Conservation (phyloP, 345 rosid species). For the Ceriops zippeliana region DNA sequence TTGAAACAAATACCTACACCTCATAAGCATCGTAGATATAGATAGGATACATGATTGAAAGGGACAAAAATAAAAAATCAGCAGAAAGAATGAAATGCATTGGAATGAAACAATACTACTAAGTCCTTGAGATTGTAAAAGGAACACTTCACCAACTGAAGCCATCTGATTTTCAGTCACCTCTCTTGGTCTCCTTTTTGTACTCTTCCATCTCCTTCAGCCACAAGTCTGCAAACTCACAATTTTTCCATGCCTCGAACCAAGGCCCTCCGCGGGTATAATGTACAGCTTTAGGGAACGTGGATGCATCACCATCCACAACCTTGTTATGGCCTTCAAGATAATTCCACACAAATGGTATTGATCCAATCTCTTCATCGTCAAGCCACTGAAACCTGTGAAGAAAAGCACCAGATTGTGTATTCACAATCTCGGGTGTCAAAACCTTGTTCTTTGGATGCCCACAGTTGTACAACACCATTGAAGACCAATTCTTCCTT, state of each 20-base stretch:
- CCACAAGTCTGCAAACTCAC: slow-evolving; percentile 95
- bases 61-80: not conserved
- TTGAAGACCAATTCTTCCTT: slow-evolving; percentile 98
- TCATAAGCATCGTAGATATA: not conserved
- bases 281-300: slow-evolving; percentile 78
- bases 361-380: slow-evolving; percentile 78
- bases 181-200: slow-evolving; percentile 12
- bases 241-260: slow-evolving; percentile 92
- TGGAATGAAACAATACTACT: not conserved
- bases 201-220: slow-evolving; percentile 66
- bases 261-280: slow-evolving; percentile 97
- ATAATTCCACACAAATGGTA: slow-evolving; percentile 89
- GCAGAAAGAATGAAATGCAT: slow-evolving; percentile 3
- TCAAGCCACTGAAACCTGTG: slow-evolving; percentile 98
- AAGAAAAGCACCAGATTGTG: slow-evolving; percentile 76
- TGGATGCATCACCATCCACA: slow-evolving; percentile 53
- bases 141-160: not conserved
- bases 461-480: slow-evolving; percentile 92
- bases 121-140: not conserved
- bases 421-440: slow-evolving; percentile 67
- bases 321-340: slow-evolving; percentile 92
- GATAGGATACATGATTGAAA: not conserved
- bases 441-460: slow-evolving; percentile 81
- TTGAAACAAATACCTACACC: not conserved
- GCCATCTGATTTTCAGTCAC: not conserved